Base-by-base conservation (phyloP, 2,329 filamentous ascomycete genomes). In the Grosmannia clavigera region DNA sequence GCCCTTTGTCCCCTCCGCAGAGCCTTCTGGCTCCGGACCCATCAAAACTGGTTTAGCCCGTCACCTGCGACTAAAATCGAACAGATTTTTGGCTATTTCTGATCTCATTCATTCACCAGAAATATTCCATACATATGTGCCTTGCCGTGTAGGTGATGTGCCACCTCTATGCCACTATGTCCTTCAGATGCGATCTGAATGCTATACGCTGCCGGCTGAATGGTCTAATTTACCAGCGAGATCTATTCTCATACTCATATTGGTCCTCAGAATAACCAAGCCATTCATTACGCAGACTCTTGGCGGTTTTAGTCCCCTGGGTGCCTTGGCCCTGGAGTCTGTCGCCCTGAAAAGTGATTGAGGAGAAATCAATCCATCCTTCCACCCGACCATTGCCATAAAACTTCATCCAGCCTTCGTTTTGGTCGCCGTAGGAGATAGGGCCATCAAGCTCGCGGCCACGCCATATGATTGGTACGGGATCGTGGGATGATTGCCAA, bases 401-500 rank as follows among this genome's bases (percentile, higher is more conserved):
- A 56, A 59, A 59, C 12, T 19, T 50, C 29, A 59, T 59, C 38
- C 43, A 51, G 52, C 58, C 58, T 25, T 19, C 25, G 52, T 59
- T 50, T 7, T n/a, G 2, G 27, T 29, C 14, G 29, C 52, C 58
- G 40, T 55, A 60, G 12, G n/a, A n/a, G 43, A 50, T 56, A 5
- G 38, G 40, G 3, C 58, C 58, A 1, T 60, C 52, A 3, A 5
- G 58, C 43, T 60, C 58, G 1, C 53, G 52, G 58, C 53, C 58
- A 51, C 58, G 58, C 53, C 58, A 60, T 1, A 12, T 50, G 29
- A 60, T 56, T 29, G 58, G 53, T 3, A 56, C 9, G 22, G 22
- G 9, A 6, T 19, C 38, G 31, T 56, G 31, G 40, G 58, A 60
- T 46, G 58, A 56, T 31, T 60, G 19, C 52, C 53, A 60, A 10